Percentiles rank a stretch among this genome's conserved stretches.
These are phyloP conservation scores for Aspergillus incahuasiensis DNA, from an alignment of 495 filamentous ascomycete genomes.

Conservation along the genomic window DNA sequence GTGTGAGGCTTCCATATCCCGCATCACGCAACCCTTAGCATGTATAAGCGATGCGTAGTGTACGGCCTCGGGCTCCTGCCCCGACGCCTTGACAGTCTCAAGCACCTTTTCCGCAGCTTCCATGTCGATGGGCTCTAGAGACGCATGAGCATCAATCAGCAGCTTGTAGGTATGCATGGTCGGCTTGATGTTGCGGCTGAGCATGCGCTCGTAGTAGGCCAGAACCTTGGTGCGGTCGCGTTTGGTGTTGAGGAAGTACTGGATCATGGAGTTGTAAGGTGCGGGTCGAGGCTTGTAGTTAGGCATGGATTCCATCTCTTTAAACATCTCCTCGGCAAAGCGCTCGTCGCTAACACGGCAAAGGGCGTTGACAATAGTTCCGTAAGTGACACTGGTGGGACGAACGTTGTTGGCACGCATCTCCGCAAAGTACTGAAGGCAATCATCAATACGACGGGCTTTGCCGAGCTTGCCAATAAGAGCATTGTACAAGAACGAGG, in stretches of 20 bases:
- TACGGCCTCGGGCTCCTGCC: constrained; percentile 77
- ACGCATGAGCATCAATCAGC: constrained; percentile 91
- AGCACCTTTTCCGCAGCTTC: constrained; percentile 80
- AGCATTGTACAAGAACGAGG: constrained; percentile 96
- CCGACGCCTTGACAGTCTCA: constrained; percentile 67
- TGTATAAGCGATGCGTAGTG: constrained; percentile 96
- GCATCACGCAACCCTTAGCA: constrained; percentile 89
- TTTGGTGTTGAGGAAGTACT: constrained; percentile 98
- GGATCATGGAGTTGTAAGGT: constrained; percentile 98
- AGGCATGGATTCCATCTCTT: constrained; percentile 98
- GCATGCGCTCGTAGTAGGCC: constrained; percentile 95
- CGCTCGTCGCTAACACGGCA: constrained; percentile 97
- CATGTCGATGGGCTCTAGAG: constrained; percentile 90
- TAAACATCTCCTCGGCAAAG: constrained; percentile 95
- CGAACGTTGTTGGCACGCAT: constrained; percentile 92
- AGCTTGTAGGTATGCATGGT: constrained; percentile 97
- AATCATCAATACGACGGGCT: constrained; percentile 95
- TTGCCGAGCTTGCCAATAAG: constrained; percentile 98
- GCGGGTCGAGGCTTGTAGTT: constrained; percentile 98
- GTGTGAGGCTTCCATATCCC: constrained; percentile 81
- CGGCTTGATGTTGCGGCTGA: constrained; percentile 76
- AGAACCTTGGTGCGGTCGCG: constrained; percentile 90
- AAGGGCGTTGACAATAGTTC: constrained; percentile 94
- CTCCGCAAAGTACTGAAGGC: constrained; percentile 93
- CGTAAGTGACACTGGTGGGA: constrained; percentile 95